Conservation (phyloP, 1,284 basidiomycete genomes). For the Violaceomyces palustris region DNA sequence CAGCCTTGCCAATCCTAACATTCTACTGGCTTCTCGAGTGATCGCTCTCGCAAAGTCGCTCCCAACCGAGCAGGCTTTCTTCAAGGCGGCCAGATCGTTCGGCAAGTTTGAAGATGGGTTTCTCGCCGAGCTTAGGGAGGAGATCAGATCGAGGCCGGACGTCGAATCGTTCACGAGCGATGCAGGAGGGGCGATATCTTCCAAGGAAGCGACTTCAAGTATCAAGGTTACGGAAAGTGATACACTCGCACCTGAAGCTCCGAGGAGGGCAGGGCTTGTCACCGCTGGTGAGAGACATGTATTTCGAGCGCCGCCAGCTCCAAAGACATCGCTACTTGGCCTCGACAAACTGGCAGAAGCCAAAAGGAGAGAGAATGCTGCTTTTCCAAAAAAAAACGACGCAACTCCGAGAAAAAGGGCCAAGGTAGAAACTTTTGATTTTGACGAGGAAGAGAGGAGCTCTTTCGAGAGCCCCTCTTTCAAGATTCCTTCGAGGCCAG, state of each 20-base stretch:
- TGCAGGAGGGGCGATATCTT: neutral
- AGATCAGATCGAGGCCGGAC: conserved; percentile 9
- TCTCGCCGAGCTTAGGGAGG: conserved; percentile 58
- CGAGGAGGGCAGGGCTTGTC: conserved; percentile 15
- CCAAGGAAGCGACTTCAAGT: too few relatives aligned
- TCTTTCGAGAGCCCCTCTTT: conserved; percentile 10
- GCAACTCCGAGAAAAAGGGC: conserved; percentile 9
- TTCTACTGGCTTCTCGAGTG: conserved; percentile 36
- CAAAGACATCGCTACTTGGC: conserved; percentile 64
- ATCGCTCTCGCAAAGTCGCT: conserved; percentile 34
- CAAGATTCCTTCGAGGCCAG: conserved; percentile 21
- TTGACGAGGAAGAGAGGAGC: conserved; percentile 9
- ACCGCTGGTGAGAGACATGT: conserved; percentile 40
- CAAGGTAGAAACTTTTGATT: conserved; percentile 9
- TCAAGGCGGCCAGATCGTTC: conserved; percentile 69
- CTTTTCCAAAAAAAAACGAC: conserved; percentile 2
- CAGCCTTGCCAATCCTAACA: conserved; percentile 28
- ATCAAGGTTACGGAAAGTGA: too few relatives aligned
- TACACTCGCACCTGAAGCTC: neutral
- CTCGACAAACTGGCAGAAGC: conserved; percentile 79
- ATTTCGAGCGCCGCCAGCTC: conserved; percentile 59
- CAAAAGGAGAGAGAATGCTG: conserved; percentile 61
- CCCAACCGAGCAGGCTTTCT: conserved; percentile 30
- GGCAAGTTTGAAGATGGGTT: conserved; percentile 73
- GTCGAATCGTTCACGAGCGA: conserved; percentile 2